Evolutionary conservation across 352 stramenopile genomes (phyloP), one percentile per base, ranked within the genome.

Genomic region (Pythium periplocum): DNA sequence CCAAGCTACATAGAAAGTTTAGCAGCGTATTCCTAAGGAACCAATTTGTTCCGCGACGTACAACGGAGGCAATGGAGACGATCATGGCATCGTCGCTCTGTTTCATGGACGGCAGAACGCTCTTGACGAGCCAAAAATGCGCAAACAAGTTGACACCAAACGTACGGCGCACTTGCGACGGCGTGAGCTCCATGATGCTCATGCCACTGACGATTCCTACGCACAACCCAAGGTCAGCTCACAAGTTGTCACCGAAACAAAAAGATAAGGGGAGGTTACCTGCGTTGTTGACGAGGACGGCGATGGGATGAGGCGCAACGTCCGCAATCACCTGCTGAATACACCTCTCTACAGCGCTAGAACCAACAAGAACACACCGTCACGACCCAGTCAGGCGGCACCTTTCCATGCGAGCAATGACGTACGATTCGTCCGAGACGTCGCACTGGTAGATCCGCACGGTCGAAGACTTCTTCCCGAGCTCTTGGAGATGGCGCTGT

Each of bases 261-360:
- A 26, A 26, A 32, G 12, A 33, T 43, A 17, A 26, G 32, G 34
- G 7, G 4, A 30, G 6, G 46, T 3, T 5, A 54, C 57, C 51
- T 4, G 64, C 64, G 37, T 72, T 72, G 64, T 72, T 72, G 38
- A 72, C 55, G 3, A 72, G 51, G 4, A 72, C 55, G 40, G 55
- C 55, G 36, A 72, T 63, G 8, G 53, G 39, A 3, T 38, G 38
- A 8, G 60, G 60, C 42, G 51, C 49, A 3, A 67, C 38, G 17
- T 43, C 48, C 9, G 37, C 43, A 31, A 54, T 34, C 4, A 65
- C 59, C 6, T 17, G 50, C 7, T 45, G 40, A 10, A 73, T 55
- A 36, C 51, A 59, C 33, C 43, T 30, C 7, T 45, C 51, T 4
- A 73, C 64, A 2, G 51, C 47, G 9, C 64, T 71, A 26, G 41